phyloP scores from a whole-genome alignment of 768 basidiomycete genomes.

The Boletus barrowsii region DNA sequence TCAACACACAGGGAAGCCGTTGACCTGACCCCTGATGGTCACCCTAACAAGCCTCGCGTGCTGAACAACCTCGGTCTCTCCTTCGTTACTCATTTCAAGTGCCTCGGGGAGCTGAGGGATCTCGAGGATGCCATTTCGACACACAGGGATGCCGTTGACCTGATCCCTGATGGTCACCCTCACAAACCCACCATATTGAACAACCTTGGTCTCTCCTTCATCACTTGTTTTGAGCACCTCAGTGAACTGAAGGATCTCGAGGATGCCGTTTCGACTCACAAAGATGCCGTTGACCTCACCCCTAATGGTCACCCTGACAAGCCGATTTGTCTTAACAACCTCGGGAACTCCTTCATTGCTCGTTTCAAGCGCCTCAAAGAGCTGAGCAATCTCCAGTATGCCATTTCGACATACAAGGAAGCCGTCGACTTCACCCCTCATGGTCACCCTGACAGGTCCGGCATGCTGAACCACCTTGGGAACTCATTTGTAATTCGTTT shows the following conservation, averaged over 20 bases:
- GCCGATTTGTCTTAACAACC: neutral
- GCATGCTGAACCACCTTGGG: too few relatives aligned
- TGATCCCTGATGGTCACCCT: neutral
- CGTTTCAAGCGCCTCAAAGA: too few relatives aligned
- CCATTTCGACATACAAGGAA: too few relatives aligned
- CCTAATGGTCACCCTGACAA: neutral
- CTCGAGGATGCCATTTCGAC: neutral
- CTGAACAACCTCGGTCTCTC: neutral
- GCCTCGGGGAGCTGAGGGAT: neutral
- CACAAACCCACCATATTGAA: neutral
- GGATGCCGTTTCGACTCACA: neutral
- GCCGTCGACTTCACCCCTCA: too few relatives aligned
- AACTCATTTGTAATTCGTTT: too few relatives aligned
- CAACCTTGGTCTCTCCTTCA: neutral
- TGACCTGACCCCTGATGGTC: neutral
- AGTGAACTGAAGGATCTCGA: neutral
- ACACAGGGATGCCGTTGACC: neutral
- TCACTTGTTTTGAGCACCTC: neutral
- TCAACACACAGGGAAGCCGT: neutral
- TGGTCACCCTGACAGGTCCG: too few relatives aligned
- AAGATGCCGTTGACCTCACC: neutral
- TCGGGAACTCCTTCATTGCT: too few relatives aligned
- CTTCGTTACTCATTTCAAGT: neutral
- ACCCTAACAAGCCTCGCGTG: neutral
- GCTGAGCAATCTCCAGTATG: too few relatives aligned